These are phyloP conservation scores for Boletus rubescentipes DNA, from an alignment of 768 basidiomycete genomes.

Conservation along the genomic window DNA sequence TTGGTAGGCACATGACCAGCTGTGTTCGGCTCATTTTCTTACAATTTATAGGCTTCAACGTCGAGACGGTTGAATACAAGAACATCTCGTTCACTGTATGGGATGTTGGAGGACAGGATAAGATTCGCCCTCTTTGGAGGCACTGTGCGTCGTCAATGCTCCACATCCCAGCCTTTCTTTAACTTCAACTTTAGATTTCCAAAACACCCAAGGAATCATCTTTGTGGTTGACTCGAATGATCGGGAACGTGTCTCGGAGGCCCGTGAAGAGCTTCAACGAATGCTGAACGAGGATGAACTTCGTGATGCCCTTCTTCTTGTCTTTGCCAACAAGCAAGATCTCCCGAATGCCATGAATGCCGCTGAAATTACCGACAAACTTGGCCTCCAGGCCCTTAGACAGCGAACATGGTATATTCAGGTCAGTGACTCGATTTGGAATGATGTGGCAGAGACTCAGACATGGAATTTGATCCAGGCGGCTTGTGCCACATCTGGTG, in stretches of 20 bases:
- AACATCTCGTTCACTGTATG: slow-evolving; percentile 99
- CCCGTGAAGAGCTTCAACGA: slow-evolving; percentile 97
- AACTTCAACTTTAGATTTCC: slow-evolving; percentile 75
- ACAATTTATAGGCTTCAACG: slow-evolving; percentile 86
- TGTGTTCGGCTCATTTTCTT: background rate
- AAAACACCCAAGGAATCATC: slow-evolving; percentile 99
- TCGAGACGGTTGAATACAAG: slow-evolving; percentile 99
- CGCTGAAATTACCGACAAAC: slow-evolving; percentile 98
- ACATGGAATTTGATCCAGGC: slow-evolving; percentile 52
- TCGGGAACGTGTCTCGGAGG: slow-evolving; percentile 98
- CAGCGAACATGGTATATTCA: slow-evolving; percentile 99
- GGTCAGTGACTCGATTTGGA: slow-evolving; percentile 43
- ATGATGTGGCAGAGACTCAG: background rate
- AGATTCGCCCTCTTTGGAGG: slow-evolving; percentile 99
- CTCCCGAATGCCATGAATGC: slow-evolving; percentile 99
- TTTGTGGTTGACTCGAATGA: slow-evolving; percentile 99
- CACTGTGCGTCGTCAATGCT: slow-evolving; percentile 74
- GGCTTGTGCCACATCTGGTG: slow-evolving; percentile 97
- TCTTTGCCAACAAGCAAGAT: slow-evolving; percentile 99
- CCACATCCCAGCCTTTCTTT: slow-evolving; percentile 6
- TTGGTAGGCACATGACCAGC: slow-evolving; percentile 62
- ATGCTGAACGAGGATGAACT: slow-evolving; percentile 99
- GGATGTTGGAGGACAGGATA: slow-evolving; percentile 99
- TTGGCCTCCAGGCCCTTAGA: slow-evolving; percentile 95
- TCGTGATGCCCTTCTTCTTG: slow-evolving; percentile 95